Percentiles rank a stretch among this genome's conserved stretches.
Evolutionary conservation across 164 flowering plant genomes (phyloP).

Genomic region (Vitis riparia): DNA sequence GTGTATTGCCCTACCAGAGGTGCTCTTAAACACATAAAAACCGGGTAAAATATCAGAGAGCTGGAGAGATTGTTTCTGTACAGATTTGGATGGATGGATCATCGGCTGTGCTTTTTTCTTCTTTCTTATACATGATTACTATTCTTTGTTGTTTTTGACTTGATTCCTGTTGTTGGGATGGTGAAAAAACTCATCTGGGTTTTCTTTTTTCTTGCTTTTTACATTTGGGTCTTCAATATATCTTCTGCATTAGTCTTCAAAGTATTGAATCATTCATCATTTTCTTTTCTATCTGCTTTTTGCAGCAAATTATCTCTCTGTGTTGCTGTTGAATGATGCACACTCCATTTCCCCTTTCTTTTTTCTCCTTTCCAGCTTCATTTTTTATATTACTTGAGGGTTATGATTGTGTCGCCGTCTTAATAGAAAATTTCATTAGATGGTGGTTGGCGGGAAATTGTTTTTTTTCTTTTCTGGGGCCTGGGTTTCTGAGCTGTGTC

Average conservation of each 20-base stretch:
- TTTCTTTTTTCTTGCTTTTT: background rate
- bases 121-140: background rate
- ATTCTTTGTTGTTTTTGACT: background rate
- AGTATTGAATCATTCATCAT: background rate
- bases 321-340: background rate
- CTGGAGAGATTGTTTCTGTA: background rate
- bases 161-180: background rate
- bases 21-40: background rate
- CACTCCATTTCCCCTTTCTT: background rate
- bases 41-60: no score
- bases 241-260: background rate
- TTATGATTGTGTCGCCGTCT: no score
- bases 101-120: background rate
- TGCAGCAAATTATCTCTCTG: background rate
- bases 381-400: background rate
- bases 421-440: no score
- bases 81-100: background rate
- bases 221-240: background rate
- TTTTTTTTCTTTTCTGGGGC: no score
- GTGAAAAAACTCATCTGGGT: background rate
- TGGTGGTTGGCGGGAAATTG: no score
- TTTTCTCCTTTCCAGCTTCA: background rate
- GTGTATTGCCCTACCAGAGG: background rate
- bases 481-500: no score
- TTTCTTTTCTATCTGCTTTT: background rate